These are phyloP conservation scores for Saturnispora kantuleensis DNA, from an alignment of 805 yeast genomes.

Conservation along the genomic window DNA sequence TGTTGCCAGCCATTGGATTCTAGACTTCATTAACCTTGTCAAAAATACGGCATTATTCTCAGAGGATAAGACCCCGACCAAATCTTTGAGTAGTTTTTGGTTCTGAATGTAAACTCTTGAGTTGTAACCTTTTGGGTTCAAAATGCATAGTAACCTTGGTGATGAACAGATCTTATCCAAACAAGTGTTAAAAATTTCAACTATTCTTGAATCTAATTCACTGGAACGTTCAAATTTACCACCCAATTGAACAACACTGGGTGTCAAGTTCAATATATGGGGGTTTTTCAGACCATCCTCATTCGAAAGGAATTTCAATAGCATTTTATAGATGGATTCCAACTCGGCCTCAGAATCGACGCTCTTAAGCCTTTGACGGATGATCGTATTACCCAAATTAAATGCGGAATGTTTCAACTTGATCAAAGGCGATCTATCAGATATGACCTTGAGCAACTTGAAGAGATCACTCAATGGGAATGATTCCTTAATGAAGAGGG, in stretches of 20 bases:
- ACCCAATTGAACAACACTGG: no score
- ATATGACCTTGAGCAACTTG: neutral
- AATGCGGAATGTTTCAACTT: neutral
- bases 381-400: neutral
- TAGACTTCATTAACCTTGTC: neutral
- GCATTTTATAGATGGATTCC: neutral
- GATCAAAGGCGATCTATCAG: neutral
- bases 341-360: neutral
- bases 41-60: neutral
- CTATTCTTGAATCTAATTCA: neutral
- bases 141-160: constrained; percentile 4
- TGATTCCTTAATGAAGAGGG: neutral
- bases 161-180: constrained; percentile 9
- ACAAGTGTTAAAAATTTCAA: constrained; percentile 5
- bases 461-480: neutral
- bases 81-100: constrained; percentile 6
- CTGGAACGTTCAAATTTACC: neutral
- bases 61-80: constrained; percentile 6
- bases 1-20: constrained; percentile 6
- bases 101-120: constrained; percentile 9
- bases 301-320: no score
- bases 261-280: no score
- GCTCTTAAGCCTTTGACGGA: neutral
- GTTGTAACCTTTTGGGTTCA: constrained; percentile 11
- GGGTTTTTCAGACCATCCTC: no score